Evolutionary conservation across 805 yeast species (phyloP).

Genomic region (Yarrowia divulgata): DNA sequence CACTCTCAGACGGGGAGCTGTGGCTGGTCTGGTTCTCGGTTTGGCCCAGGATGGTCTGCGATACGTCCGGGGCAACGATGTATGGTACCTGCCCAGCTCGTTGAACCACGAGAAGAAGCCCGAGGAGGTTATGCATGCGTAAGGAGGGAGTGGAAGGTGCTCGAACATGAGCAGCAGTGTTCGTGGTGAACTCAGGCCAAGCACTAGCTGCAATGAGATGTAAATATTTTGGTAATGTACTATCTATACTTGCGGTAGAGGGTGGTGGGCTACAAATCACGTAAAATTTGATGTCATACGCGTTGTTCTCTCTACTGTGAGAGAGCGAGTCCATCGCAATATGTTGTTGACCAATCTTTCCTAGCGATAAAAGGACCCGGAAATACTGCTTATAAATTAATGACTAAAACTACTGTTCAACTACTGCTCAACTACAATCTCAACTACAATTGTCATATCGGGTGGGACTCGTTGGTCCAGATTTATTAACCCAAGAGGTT

Average conservation of each 20-base stretch:
- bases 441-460: not conserved
- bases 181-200: too few relatives aligned
- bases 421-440: not conserved
- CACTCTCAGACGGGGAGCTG: conserved; percentile 58
- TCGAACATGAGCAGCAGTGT: not conserved
- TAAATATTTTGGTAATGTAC: not conserved
- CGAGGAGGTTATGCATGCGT: conserved; percentile 21
- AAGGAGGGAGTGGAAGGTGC: not conserved
- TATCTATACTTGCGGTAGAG: too few relatives aligned
- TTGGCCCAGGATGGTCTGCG: conserved; percentile 69
- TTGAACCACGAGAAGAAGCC: conserved; percentile 3
- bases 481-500: conserved; percentile 32
- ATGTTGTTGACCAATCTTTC: too few relatives aligned
- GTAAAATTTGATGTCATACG: too few relatives aligned
- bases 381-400: not conserved
- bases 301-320: too few relatives aligned
- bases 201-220: not conserved
- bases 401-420: not conserved
- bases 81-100: conserved; percentile 62
- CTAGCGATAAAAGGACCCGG: not conserved
- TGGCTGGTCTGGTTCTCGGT: conserved; percentile 68
- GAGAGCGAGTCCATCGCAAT: too few relatives aligned
- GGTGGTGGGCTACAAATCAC: too few relatives aligned
- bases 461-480: conserved; percentile 29
- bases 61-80: conserved; percentile 63